Base-by-base conservation (phyloP, 2,329 filamentous ascomycete genomes). In the Aureobasidium sp. region DNA sequence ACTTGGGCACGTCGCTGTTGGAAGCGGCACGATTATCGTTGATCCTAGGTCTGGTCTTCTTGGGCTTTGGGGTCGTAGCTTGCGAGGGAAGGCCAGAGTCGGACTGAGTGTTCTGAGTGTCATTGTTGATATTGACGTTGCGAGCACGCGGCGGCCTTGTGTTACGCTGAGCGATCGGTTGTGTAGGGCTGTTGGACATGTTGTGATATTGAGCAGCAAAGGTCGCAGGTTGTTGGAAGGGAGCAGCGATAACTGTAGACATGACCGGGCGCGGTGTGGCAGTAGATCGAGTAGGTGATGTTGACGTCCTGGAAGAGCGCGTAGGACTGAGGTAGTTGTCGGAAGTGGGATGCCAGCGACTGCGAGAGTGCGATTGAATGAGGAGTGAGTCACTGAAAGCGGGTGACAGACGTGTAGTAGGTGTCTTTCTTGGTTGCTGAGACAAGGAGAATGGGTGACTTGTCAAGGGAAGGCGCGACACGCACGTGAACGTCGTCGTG, bases 71-170 rank as follows among this genome's bases (percentile, higher is more conserved):
- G 43, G 66, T 69, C 13, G 40, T 54, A 3, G 59, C 42, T 64
- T 64, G 60, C 27, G 29, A 48, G 18, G 66, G 68, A 9, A 69
- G 55, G 16, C 65, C 67, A 7, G 68, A 69, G 40, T 69, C 68
- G 8, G 68, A 69, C 9, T 66, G 56, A 23, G 62, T 65, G 54
- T 67, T 65, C 25, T 59, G 45, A 33, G 20, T 20, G 40, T 64
- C 29, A 11, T 64, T 54, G 60, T 64, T 23, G 42, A 40, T 33
- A 20, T 59, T 65, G 55, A 25, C 29, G n/a, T 59, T 55, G 50
- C 63, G 63, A 18, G 31, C 3, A 48, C 62, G 62, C 29, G 63
- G 63, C 54, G 63, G 42, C 47, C 54, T 31, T 18, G 36, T 65
- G 18, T 59, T 59, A 55, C 63, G 63, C 63, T 65, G 63, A 7